A percentile compares a stretch with the other conserved stretches of the same genome.
Evolutionary conservation across 2,329 filamentous ascomycete genomes (phyloP).

Genomic region (Juglanconis sp.): DNA sequence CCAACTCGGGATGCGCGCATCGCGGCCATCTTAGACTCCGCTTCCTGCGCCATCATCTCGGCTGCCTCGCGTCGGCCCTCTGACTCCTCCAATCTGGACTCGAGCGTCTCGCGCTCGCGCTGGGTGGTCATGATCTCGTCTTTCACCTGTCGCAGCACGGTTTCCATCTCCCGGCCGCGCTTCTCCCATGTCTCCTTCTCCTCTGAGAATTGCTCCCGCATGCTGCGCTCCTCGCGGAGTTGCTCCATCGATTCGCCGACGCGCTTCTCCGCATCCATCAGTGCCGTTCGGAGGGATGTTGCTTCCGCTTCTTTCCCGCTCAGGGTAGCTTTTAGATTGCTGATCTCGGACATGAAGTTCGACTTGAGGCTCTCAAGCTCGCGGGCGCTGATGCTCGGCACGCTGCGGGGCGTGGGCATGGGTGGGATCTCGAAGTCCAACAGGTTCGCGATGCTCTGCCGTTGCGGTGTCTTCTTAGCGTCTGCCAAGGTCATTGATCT

Average conservation of each 20-base stretch:
- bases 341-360: slow-evolving; percentile 85
- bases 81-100: slow-evolving; percentile 71
- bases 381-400: slow-evolving; percentile 85
- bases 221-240: slow-evolving; percentile 70
- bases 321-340: slow-evolving; percentile 85
- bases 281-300: slow-evolving; percentile 77
- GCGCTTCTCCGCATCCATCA: slow-evolving; percentile 86
- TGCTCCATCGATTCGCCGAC: slow-evolving; percentile 83
- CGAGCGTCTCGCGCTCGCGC: slow-evolving; percentile 75
- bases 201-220: slow-evolving; percentile 67
- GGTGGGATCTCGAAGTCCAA: slow-evolving; percentile 94
- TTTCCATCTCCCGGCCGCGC: slow-evolving; percentile 81
- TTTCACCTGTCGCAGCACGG: slow-evolving; percentile 73
- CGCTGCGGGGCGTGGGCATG: slow-evolving; percentile 83
- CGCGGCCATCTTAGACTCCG: slow-evolving; percentile 71
- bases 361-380: slow-evolving; percentile 94
- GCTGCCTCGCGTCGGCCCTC: slow-evolving; percentile 72
- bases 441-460: slow-evolving; percentile 60
- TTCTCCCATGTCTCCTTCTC: slow-evolving; percentile 83
- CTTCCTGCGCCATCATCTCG: slow-evolving; percentile 72
- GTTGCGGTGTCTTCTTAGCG: slow-evolving; percentile 44
- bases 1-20: slow-evolving; percentile 61
- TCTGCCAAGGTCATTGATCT: slow-evolving; percentile 31
- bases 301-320: slow-evolving; percentile 93
- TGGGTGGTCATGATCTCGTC: slow-evolving; percentile 77